These are phyloP conservation scores for Rhododendron kiyosumense DNA, from an alignment of 148 eudicot species.

Conservation along the genomic window DNA sequence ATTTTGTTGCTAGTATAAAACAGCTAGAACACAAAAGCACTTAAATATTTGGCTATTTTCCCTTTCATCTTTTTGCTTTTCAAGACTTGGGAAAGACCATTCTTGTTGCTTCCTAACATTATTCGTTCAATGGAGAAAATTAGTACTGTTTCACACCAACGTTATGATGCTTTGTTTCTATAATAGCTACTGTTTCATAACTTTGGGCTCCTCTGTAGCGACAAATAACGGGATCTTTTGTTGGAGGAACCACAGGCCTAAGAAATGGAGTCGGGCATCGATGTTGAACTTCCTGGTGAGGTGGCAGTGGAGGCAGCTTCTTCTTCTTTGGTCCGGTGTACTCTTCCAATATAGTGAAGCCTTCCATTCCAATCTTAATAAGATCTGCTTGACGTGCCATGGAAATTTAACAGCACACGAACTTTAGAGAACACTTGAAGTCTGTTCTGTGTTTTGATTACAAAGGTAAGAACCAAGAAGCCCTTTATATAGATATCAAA, in stretches of 20 bases:
- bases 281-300: neutral
- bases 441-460: neutral
- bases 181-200: neutral
- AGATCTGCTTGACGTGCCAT: constrained; percentile 7
- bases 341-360: neutral
- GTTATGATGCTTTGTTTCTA: neutral
- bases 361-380: neutral
- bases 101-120: neutral
- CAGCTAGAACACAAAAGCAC: neutral
- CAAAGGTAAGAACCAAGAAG: neutral
- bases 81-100: neutral
- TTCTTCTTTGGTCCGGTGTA: neutral
- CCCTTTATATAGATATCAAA: constrained; percentile 3
- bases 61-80: neutral
- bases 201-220: neutral
- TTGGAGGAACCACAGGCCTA: neutral
- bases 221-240: neutral
- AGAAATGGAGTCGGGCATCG: neutral
- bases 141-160: neutral
- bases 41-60: neutral
- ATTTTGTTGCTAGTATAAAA: neutral
- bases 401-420: neutral
- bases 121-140: neutral
- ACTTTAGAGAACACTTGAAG: neutral
- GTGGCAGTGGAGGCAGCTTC: neutral